Evolutionary conservation across 768 basidiomycete species (phyloP).

Genomic region (Rhodotorula taiwanensis): DNA sequence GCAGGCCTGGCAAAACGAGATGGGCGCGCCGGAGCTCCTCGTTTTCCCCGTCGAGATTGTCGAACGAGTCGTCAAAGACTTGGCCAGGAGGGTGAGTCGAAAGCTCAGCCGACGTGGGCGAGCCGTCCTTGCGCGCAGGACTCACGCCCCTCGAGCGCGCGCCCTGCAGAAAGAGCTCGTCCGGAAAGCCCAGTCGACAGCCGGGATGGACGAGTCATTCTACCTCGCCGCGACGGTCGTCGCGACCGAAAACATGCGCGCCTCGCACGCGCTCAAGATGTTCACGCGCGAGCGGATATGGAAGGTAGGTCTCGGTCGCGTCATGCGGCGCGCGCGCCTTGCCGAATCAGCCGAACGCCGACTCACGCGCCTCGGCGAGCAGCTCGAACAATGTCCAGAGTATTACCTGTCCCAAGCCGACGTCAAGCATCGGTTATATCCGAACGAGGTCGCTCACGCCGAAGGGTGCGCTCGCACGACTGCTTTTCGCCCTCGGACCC

Average conservation of each 20-base stretch:
- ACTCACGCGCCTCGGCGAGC: no score
- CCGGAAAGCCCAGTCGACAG: slow-evolving; percentile 1
- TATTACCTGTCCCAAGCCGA: slow-evolving; percentile 23
- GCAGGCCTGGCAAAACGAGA: slow-evolving; percentile 36
- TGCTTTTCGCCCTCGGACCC: no score
- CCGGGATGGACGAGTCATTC: slow-evolving; percentile 20
- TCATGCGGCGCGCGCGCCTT: rapidly evolving
- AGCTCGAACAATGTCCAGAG: slow-evolving; percentile 34
- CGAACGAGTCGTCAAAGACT: slow-evolving; percentile 19
- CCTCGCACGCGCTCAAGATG: slow-evolving; percentile 30
- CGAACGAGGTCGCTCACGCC: slow-evolving; percentile 27
- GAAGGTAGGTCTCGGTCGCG: slow-evolving; percentile 7
- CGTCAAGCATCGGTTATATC: slow-evolving; percentile 15
- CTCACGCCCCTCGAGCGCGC: rapidly evolving
- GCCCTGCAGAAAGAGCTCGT: slow-evolving; percentile 27
- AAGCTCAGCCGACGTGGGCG: no score
- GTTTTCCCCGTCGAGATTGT: slow-evolving; percentile 23
- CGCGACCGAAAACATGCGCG: slow-evolving; percentile 34
- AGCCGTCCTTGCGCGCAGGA: no score
- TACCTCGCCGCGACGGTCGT: slow-evolving; percentile 18
- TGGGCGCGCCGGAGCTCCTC: slow-evolving; percentile 36
- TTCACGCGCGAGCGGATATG: slow-evolving; percentile 26
- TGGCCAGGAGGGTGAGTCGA: slow-evolving; percentile 32
- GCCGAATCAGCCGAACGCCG: no score
- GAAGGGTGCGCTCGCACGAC: slow-evolving; percentile 11